Evolutionary conservation across 257 asterid species (phyloP).

Genomic region (Nicotiana obtusifolia): DNA sequence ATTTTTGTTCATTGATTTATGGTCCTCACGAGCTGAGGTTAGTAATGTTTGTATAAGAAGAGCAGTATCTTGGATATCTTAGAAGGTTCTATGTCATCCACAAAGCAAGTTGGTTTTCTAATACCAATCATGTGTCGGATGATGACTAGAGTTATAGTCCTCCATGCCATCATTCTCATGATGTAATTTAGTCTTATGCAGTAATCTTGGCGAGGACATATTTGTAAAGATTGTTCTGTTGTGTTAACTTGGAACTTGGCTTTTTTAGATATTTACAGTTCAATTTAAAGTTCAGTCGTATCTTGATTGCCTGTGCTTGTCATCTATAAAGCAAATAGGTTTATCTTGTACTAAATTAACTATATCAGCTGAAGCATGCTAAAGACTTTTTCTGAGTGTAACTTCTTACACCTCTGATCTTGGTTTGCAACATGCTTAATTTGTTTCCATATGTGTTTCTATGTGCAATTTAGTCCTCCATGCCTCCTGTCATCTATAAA

Average conservation of each 20-base stretch:
- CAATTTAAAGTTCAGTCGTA: neutral
- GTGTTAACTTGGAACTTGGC: neutral
- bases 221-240: neutral
- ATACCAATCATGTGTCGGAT: constrained; percentile 29
- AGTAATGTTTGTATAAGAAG: neutral
- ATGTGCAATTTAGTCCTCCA: neutral
- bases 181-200: neutral
- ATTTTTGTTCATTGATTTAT: neutral
- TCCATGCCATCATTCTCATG: constrained; percentile 19
- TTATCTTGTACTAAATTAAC: constrained; percentile 18
- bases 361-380: neutral
- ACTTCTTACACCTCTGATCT: neutral
- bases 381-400: neutral
- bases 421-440: neutral
- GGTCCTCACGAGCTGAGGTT: neutral
- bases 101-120: constrained; percentile 25
- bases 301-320: neutral
- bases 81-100: constrained; percentile 17
- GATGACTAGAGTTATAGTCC: constrained; percentile 23
- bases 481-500: neutral
- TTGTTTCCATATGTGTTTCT: neutral
- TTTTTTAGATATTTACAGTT: neutral
- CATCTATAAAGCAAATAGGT: constrained; percentile 46
- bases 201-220: constrained; percentile 9
- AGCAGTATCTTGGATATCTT: neutral